Evolutionary conservation across 352 stramenopile genomes (phyloP).

Genomic region (Phytopythium helicoides): DNA sequence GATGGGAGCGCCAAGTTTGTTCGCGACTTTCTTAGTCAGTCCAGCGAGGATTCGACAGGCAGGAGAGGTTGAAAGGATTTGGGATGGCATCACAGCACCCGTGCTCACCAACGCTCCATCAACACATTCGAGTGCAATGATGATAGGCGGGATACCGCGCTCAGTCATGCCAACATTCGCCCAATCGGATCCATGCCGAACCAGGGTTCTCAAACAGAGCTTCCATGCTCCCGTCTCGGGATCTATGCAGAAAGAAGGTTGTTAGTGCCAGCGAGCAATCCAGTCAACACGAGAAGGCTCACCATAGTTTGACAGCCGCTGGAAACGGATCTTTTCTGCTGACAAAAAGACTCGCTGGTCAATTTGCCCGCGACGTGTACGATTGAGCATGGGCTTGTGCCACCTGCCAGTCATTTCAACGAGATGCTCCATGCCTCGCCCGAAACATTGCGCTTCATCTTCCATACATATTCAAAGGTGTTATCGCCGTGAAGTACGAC

Average conservation of each 20-base stretch:
- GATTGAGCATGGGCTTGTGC: constrained; percentile 74
- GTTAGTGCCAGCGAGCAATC: not conserved
- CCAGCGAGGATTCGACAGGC: constrained; percentile 71
- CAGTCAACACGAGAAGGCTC: not conserved
- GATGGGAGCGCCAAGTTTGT: constrained; percentile 71
- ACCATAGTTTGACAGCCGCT: constrained; percentile 77
- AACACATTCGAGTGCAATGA: constrained; percentile 55
- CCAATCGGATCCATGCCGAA: constrained; percentile 72
- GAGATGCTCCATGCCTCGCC: constrained; percentile 64
- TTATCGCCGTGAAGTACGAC: constrained; percentile 78
- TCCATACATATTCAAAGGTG: constrained; percentile 79
- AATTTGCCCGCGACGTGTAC: constrained; percentile 62
- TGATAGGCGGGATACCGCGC: constrained; percentile 59
- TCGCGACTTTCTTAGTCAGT: constrained; percentile 82
- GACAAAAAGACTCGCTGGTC: constrained; percentile 75
- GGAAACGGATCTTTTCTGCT: constrained; percentile 55
- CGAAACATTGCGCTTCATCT: constrained; percentile 42
- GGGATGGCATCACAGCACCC: constrained; percentile 26
- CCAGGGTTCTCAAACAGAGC: constrained; percentile 64
- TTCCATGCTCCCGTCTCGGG: constrained; percentile 55
- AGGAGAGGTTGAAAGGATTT: constrained; percentile 70
- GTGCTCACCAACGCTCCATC: constrained; percentile 52
- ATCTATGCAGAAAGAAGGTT: constrained; percentile 27
- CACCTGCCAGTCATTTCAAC: constrained; percentile 68
- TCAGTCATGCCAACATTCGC: constrained; percentile 60